Percentiles rank a stretch among this genome's conserved stretches.
Evolutionary conservation across 306 rosid genomes (phyloP).

Genomic region (Bauhinia variegata): DNA sequence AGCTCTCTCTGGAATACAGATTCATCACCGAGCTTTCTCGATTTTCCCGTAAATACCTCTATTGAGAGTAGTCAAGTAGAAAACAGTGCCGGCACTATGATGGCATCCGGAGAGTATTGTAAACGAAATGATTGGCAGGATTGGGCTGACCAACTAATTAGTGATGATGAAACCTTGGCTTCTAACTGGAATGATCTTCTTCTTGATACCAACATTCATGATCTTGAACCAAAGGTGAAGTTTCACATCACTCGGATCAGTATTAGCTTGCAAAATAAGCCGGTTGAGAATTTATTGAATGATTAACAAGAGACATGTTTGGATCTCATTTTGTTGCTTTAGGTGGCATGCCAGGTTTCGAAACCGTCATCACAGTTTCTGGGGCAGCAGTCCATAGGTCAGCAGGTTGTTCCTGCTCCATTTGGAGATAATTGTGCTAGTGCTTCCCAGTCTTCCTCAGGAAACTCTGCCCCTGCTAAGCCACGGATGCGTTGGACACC

Average conservation of each 20-base stretch:
- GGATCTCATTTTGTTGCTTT: constrained; percentile 54
- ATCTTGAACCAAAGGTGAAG: constrained; percentile 85
- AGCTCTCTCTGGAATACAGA: constrained; percentile 73
- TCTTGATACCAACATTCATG: constrained; percentile 60
- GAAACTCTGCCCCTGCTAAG: constrained; percentile 68
- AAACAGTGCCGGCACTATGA: constrained; percentile 61
- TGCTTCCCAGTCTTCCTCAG: constrained; percentile 58
- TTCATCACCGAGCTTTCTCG: constrained; percentile 73
- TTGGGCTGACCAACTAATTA: constrained; percentile 93
- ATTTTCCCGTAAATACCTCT: constrained; percentile 66
- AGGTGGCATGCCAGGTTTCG: constrained; percentile 66
- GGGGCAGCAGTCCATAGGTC: constrained; percentile 61
- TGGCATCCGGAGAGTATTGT: constrained; percentile 71
- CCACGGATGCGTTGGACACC: constrained; percentile 99
- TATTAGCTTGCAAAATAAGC: constrained; percentile 37
- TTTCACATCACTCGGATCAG: constrained; percentile 30
- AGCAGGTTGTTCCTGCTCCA: constrained; percentile 57
- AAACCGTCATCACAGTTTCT: constrained; percentile 56
- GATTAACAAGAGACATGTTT: constrained; percentile 9
- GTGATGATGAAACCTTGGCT: constrained; percentile 78
- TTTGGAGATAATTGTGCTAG: constrained; percentile 58
- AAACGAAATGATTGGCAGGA: constrained; percentile 84
- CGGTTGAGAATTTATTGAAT: constrained; percentile 38
- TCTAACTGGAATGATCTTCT: constrained; percentile 89
- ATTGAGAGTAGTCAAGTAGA: constrained; percentile 67